Evolutionary conservation across 768 basidiomycete species (phyloP), one percentile per base, ranked within the genome.

Genomic region (Cytidiella melzeri): DNA sequence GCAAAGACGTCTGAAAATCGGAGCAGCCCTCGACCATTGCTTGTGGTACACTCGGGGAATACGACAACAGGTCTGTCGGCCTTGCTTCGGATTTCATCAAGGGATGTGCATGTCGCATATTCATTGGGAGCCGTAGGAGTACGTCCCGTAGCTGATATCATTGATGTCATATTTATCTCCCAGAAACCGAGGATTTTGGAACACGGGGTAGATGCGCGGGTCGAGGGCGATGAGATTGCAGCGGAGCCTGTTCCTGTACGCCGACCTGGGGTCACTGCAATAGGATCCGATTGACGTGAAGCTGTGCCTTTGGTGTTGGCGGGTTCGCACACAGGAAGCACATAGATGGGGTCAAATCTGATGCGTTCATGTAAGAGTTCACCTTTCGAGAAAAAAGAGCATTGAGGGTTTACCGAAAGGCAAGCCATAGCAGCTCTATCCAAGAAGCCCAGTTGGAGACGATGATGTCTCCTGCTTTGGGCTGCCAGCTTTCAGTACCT

Each of bases 361-460:
- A 13, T n/a, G n/a, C n/a, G n/a, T n/a, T n/a, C n/a, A n/a, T n/a
- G n/a, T n/a, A n/a, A n/a, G n/a, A n/a, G n/a, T n/a, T n/a, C n/a
- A n/a, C n/a, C n/a, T n/a, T n/a, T n/a, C n/a, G n/a, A n/a, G n/a
- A n/a, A n/a, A n/a, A n/a, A n/a, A n/a, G n/a, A n/a, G n/a, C n/a
- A n/a, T n/a, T n/a, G 40, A 7, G 21, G 6, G 18, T 65, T 47
- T 58, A 90, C 90, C 82, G 73, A 64, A 86, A 84, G 34, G 87
- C 85, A 11, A 97, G 78, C 84, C 90, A 96, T 25, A 96, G 65
- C 9, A 93, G 54, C 61, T 97, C 93, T 45, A 92, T 74, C 82
- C 91, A 94, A 5, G 91, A 92, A 4, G 75, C 80, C 92, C 92
- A 96, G 62, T 95, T 97, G 9, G 91, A 87, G 15, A 96, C 81